Conservation (phyloP, 2,329 filamentous ascomycete genomes). For the Beauveria medogensis region DNA sequence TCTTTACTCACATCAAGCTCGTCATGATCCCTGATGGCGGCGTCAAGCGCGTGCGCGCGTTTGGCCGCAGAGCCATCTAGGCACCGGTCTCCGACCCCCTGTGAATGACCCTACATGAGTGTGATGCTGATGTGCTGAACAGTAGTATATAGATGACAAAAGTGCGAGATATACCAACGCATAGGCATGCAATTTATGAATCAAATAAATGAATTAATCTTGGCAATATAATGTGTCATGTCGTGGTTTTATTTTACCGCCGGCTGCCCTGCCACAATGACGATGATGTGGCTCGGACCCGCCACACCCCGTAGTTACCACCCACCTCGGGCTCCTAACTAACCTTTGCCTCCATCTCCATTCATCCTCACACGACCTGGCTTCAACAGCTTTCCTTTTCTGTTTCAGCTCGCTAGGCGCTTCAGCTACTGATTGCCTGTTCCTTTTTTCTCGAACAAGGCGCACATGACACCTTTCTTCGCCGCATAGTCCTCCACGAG, state of each 20-base stretch:
- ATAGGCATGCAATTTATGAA: background rate
- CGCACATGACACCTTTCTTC: conserved; percentile 4
- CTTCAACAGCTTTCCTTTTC: background rate
- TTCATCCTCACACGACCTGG: conserved; percentile 7
- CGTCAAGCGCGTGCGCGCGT: conserved; percentile 68
- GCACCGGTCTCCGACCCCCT: background rate
- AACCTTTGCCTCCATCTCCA: background rate
- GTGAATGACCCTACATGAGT: conserved; percentile 2
- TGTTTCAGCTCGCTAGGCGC: background rate
- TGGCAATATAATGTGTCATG: background rate
- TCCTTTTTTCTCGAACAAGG: background rate
- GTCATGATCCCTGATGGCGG: conserved; percentile 91
- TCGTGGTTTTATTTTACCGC: background rate
- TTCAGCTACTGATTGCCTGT: background rate
- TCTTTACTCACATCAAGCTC: conserved; percentile 78
- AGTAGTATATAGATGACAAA: background rate
- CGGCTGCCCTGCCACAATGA: conserved; percentile 4
- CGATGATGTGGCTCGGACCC: conserved; percentile 9
- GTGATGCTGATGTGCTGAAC: conserved; percentile 7
- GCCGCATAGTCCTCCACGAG: conserved; percentile 23
- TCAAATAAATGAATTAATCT: background rate
- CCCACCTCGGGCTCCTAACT: background rate
- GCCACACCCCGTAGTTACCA: conserved; percentile 2
- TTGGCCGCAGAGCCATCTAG: conserved; percentile 24
- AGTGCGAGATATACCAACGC: background rate